Evolutionary conservation across 2,329 filamentous ascomycete species (phyloP).

Genomic region (Fusarium proliferatum): DNA sequence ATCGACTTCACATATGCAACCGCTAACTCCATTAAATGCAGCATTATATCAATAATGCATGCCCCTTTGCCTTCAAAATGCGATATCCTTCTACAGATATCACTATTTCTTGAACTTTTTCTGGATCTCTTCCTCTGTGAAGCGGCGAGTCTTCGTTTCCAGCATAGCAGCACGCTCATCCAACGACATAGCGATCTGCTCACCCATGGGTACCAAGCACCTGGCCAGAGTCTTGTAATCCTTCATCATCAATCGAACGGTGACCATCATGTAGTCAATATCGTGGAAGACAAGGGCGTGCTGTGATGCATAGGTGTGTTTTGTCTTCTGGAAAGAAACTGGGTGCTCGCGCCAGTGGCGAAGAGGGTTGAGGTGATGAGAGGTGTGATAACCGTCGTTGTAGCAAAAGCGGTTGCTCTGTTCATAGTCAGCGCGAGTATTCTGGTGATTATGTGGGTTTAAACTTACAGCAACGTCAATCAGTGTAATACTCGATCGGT

Average conservation of each 20-base stretch:
- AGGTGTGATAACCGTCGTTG: constrained; percentile 86
- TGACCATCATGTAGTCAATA: constrained; percentile 84
- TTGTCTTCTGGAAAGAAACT: constrained; percentile 75
- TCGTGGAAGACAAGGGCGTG: constrained; percentile 81
- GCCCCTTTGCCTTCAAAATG: too few relatives aligned
- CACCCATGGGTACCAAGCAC: constrained; percentile 78
- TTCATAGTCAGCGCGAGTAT: neutral
- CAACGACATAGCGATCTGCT: constrained; percentile 74
- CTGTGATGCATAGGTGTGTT: constrained; percentile 73
- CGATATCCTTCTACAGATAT: accelerated
- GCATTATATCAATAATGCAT: neutral
- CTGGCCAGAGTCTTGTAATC: constrained; percentile 77
- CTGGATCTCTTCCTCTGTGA: constrained; percentile 41
- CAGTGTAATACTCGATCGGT: constrained; percentile 80
- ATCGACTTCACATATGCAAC: neutral
- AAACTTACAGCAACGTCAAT: constrained; percentile 78
- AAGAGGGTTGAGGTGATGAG: constrained; percentile 80
- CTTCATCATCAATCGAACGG: constrained; percentile 73
- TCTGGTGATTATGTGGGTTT: too few relatives aligned
- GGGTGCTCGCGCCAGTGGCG: constrained; percentile 88
- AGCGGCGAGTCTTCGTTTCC: constrained; percentile 39
- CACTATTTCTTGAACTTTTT: constrained; percentile 35
- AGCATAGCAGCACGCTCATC: constrained; percentile 50
- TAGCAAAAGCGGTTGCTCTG: constrained; percentile 85
- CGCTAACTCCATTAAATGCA: constrained; percentile 3